These are phyloP conservation scores for Aeminium ludgeri DNA, from an alignment of 495 filamentous ascomycete species.

Conservation along the genomic window DNA sequence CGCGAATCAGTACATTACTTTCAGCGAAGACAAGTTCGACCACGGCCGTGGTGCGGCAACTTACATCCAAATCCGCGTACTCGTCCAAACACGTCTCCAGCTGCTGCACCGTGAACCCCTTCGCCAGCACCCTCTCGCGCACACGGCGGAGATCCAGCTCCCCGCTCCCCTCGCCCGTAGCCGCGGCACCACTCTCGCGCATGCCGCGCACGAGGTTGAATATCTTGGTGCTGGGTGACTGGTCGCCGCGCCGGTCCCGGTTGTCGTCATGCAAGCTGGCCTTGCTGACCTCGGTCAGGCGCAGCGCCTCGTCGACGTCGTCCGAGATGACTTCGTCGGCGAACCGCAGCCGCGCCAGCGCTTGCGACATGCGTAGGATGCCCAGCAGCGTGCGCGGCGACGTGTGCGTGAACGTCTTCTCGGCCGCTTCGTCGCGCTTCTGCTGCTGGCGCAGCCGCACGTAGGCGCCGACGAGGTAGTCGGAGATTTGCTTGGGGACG, in stretches of 20 bases:
- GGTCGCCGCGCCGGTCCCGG: conserved; percentile 39
- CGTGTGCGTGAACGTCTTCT: conserved; percentile 82
- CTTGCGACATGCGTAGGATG: conserved; percentile 82
- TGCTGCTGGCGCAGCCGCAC: conserved; percentile 79
- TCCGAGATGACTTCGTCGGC: conserved; percentile 65
- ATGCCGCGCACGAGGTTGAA: conserved; percentile 81
- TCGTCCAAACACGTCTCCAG: conserved; percentile 72
- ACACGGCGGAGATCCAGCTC: conserved; percentile 78
- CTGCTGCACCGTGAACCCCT: conserved; percentile 92
- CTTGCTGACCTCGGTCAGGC: conserved; percentile 82
- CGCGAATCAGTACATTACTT: conserved; percentile 29
- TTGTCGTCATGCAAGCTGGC: conserved; percentile 60
- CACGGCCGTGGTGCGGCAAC: too few species aligned
- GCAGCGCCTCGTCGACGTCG: conserved; percentile 87
- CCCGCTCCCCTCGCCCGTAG: conserved; percentile 51
- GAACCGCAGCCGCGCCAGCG: conserved; percentile 86
- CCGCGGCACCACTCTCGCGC: conserved; percentile 65
- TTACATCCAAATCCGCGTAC: conserved; percentile 74
- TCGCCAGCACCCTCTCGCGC: conserved; percentile 75
- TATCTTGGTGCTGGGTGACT: conserved; percentile 75
- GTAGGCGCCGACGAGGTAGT: conserved; percentile 94
- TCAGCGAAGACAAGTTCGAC: too few species aligned
- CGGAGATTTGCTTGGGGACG: conserved; percentile 66
- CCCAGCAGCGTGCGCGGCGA: conserved; percentile 86
- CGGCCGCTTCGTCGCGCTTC: conserved; percentile 70